Percentiles rank a stretch among this genome's conserved stretches.
phyloP scores from a whole-genome alignment of 2,329 filamentous ascomycete genomes.

The Aspergillus sp. region DNA sequence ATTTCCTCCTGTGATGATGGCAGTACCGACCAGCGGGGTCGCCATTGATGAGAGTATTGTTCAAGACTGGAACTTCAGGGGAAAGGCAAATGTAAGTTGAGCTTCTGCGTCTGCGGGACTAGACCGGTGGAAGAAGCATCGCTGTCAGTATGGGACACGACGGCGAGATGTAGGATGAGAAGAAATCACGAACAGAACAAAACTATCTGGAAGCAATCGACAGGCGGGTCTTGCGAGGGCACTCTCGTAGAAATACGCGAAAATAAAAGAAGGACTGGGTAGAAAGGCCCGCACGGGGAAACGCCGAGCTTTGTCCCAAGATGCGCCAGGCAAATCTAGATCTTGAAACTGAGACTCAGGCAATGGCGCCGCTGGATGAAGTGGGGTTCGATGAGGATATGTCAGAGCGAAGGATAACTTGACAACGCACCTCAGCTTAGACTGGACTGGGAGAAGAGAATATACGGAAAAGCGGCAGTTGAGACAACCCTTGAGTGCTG shows the following conservation, averaged over 20 bases:
- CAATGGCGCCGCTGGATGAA: constrained; percentile 13
- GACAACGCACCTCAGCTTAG: too few relatives aligned
- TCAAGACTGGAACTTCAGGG: background rate
- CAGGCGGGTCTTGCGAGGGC: background rate
- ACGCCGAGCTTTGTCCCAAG: constrained; percentile 16
- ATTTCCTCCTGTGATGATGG: constrained; percentile 39
- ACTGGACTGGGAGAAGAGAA: too few relatives aligned
- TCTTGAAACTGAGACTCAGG: constrained; percentile 2
- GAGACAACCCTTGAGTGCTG: too few relatives aligned
- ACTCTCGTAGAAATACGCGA: background rate
- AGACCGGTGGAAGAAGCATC: background rate
- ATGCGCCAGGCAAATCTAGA: constrained; percentile 16
- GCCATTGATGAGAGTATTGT: constrained; percentile 23
- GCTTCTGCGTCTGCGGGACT: background rate
- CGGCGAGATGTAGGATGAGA: background rate
- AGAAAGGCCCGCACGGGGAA: constrained; percentile 3
- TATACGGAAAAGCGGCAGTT: too few relatives aligned
- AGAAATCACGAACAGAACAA: background rate
- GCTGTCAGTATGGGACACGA: background rate
- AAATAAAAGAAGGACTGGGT: background rate
- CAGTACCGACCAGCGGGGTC: constrained; percentile 35
- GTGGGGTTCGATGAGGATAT: background rate
- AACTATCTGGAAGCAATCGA: background rate
- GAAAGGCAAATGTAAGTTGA: background rate
- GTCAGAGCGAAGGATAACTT: background rate